Evolutionary conservation across 2,329 filamentous ascomycete species (phyloP).

Genomic region (Phaeosphaeria sp.): DNA sequence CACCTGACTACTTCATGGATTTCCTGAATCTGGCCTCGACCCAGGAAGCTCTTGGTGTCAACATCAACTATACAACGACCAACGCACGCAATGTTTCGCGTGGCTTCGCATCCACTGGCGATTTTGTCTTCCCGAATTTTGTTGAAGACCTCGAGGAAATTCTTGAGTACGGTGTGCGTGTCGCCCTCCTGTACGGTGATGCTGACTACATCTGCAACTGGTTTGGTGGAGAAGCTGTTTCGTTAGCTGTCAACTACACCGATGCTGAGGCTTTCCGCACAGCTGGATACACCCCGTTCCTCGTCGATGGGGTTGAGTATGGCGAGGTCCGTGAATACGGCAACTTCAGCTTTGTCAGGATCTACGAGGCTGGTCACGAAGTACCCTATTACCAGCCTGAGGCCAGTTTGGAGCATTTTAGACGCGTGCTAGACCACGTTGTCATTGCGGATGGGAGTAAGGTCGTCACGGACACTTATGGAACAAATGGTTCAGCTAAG

Average conservation of each 20-base stretch:
- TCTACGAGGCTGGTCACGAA: slow-evolving; percentile 62
- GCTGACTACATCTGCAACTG: slow-evolving; percentile 66
- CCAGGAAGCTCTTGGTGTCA: slow-evolving; percentile 57
- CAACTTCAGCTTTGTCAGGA: slow-evolving; percentile 63
- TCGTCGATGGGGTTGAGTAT: slow-evolving; percentile 64
- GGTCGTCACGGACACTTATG: slow-evolving; percentile 34
- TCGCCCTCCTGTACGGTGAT: slow-evolving; percentile 64
- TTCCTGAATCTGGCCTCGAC: slow-evolving; percentile 62
- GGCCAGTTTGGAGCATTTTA: slow-evolving; percentile 40
- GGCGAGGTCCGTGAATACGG: slow-evolving; percentile 78
- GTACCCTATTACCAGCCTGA: slow-evolving; percentile 53
- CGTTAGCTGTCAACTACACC: slow-evolving; percentile 61
- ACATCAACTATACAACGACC: slow-evolving; percentile 61
- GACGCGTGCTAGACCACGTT: slow-evolving; percentile 31
- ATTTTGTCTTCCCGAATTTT: slow-evolving; percentile 54
- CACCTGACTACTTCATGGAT: slow-evolving; percentile 56
- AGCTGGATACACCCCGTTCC: slow-evolving; percentile 74
- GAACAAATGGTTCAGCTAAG: slow-evolving; percentile 39
- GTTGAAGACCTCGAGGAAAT: slow-evolving; percentile 58
- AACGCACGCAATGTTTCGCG: slow-evolving; percentile 46
- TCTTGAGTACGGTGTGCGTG: slow-evolving; percentile 62
- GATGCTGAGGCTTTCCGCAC: slow-evolving; percentile 60
- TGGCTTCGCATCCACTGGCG: slow-evolving; percentile 55
- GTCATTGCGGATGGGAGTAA: slow-evolving; percentile 39
- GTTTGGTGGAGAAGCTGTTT: slow-evolving; percentile 76